phyloP scores from a whole-genome alignment of 805 yeast genomes.

The Clavispora vitiphila region DNA sequence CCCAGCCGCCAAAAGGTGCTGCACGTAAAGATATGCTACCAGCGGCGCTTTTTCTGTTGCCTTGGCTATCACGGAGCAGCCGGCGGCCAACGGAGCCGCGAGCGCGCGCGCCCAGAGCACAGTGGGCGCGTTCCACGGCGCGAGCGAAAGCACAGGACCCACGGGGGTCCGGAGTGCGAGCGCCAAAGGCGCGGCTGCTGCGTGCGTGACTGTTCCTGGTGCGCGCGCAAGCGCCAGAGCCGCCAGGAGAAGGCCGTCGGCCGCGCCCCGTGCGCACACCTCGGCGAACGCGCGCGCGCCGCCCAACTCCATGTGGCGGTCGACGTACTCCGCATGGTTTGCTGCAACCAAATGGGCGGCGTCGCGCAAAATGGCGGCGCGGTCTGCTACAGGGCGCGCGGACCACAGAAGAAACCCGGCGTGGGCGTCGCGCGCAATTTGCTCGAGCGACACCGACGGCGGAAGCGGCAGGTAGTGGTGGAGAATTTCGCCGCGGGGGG shows the following conservation, averaged over 20 bases:
- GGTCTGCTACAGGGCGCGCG: constrained; percentile 10
- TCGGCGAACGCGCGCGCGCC: constrained; percentile 5
- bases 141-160: constrained; percentile 42
- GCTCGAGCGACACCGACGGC: neutral
- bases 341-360: constrained; percentile 14
- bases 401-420: constrained; percentile 27
- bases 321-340: constrained; percentile 4
- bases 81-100: constrained; percentile 43
- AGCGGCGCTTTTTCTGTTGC: constrained; percentile 37
- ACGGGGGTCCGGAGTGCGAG: constrained; percentile 33
- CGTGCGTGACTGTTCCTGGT: constrained; percentile 14
- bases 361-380: constrained; percentile 16
- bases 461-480: constrained; percentile 11
- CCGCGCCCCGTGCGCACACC: constrained; percentile 5
- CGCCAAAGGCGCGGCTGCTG: constrained; percentile 17
- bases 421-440: constrained; percentile 17
- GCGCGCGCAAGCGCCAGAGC: constrained; percentile 11
- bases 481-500: constrained; percentile 6
- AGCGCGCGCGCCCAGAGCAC: constrained; percentile 36
- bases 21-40: constrained; percentile 26
- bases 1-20: constrained; percentile 34
- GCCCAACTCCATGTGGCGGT: constrained; percentile 12
- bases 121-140: constrained; percentile 49
- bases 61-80: constrained; percentile 42
- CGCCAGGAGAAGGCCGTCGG: constrained; percentile 8